phyloP scores from a whole-genome alignment of 768 basidiomycete genomes.

The Omphalotus guepiniiformis region DNA sequence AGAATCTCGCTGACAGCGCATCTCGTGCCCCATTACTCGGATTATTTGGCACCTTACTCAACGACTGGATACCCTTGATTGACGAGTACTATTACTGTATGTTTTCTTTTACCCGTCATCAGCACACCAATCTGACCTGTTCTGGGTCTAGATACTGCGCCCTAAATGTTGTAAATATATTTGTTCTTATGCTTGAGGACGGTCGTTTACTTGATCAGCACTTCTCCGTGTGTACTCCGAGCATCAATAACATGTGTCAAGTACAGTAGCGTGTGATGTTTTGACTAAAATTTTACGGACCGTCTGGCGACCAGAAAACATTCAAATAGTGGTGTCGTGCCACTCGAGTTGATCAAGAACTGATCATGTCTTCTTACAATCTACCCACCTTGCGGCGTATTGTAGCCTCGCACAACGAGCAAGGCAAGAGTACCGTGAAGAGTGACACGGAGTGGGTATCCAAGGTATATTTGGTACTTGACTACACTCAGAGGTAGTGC shows the following conservation, averaged over 20 bases:
- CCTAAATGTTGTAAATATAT: conserved; percentile 33
- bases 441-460: conserved; percentile 26
- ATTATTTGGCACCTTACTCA: conserved; percentile 64
- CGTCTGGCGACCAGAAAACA: too few relatives aligned
- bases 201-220: background rate
- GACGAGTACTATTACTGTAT: conserved; percentile 90
- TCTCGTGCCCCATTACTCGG: conserved; percentile 59
- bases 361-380: conserved; percentile 23
- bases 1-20: conserved; percentile 52
- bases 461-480: conserved; percentile 15
- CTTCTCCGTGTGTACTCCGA: too few relatives aligned
- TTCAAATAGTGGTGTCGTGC: too few relatives aligned
- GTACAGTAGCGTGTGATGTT: background rate
- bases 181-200: conserved; percentile 2
- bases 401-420: conserved; percentile 43
- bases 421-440: conserved; percentile 38
- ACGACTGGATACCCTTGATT: conserved; percentile 86
- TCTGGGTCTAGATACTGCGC: conserved; percentile 31
- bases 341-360: too few relatives aligned
- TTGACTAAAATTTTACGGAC: too few relatives aligned
- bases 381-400: conserved; percentile 43
- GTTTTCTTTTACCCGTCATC: conserved; percentile 25
- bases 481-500: too few relatives aligned
- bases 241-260: too few relatives aligned
- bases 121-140: background rate